Conservation (phyloP, 1,284 basidiomycete genomes). For the Tranzscheliella williamsii region DNA sequence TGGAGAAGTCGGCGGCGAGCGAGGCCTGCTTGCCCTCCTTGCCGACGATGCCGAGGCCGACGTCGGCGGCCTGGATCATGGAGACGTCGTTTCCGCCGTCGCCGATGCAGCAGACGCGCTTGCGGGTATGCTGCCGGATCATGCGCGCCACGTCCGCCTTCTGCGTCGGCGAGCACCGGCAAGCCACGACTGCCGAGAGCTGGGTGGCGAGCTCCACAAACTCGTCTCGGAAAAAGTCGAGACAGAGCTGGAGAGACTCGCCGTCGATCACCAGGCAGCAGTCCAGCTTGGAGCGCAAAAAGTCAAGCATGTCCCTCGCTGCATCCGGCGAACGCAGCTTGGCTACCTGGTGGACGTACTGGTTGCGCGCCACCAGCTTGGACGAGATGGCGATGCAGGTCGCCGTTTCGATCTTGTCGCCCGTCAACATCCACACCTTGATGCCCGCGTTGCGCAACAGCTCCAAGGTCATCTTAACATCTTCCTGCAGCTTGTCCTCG, state of each 20-base stretch:
- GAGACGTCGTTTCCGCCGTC: constrained; percentile 94
- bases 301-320: constrained; percentile 87
- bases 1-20: constrained; percentile 94
- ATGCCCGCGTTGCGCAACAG: constrained; percentile 91
- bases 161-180: constrained; percentile 96
- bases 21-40: constrained; percentile 99
- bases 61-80: constrained; percentile 93
- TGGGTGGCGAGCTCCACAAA: constrained; percentile 96
- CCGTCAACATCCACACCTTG: constrained; percentile 99
- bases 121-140: constrained; percentile 85
- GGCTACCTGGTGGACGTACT: constrained; percentile 95
- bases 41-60: constrained; percentile 95
- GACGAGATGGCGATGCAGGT: constrained; percentile 97
- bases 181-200: constrained; percentile 92
- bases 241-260: constrained; percentile 91
- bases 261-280: constrained; percentile 98
- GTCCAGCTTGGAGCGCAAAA: constrained; percentile 89
- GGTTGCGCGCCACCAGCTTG: constrained; percentile 90
- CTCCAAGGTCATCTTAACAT: constrained; percentile 91
- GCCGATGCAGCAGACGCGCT: constrained; percentile 95
- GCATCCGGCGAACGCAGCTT: constrained; percentile 83
- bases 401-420: constrained; percentile 98
- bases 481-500: constrained; percentile 97
- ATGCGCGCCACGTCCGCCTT: constrained; percentile 95
- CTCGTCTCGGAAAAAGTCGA: constrained; percentile 85